Evolutionary conservation across 1,139 yeast species (phyloP).

Genomic region (Debaryomyces coudertii): DNA sequence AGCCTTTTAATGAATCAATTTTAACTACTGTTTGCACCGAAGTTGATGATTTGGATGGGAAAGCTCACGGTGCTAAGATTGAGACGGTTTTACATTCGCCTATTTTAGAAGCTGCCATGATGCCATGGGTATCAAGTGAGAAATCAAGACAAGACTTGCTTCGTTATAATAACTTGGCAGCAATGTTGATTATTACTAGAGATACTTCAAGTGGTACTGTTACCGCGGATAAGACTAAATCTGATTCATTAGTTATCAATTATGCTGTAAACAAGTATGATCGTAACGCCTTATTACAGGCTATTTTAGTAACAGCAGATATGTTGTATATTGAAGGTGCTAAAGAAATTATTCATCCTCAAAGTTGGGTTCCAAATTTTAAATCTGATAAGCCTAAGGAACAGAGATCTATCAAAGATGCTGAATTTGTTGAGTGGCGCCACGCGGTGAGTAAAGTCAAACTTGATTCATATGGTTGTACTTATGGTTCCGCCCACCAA

Average conservation of each 20-base stretch:
- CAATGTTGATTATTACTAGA: conserved; percentile 52
- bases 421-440: conserved; percentile 53
- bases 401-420: conserved; percentile 45
- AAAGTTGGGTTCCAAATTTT: conserved; percentile 43
- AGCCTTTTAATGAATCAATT: conserved; percentile 48
- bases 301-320: conserved; percentile 48
- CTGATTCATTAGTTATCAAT: conserved; percentile 42
- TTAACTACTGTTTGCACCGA: conserved; percentile 56
- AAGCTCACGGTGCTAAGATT: conserved; percentile 59
- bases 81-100: conserved; percentile 58
- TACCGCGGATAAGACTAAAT: conserved; percentile 35
- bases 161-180: conserved; percentile 43
- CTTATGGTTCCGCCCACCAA: conserved; percentile 62
- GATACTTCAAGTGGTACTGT: conserved; percentile 52
- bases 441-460: conserved; percentile 29
- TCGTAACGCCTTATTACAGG: conserved; percentile 43
- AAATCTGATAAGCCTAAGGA: conserved; percentile 42
- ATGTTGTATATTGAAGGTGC: conserved; percentile 57
- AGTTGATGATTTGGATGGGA: conserved; percentile 56
- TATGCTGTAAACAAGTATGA: conserved; percentile 49
- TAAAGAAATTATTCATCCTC: conserved; percentile 45
- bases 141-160: conserved; percentile 38
- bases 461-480: conserved; percentile 33
- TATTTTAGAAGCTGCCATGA: conserved; percentile 35
- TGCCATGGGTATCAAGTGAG: conserved; percentile 50